Conservation (phyloP, 1,284 basidiomycete species). For the Ganoderma leucocontextum region DNA sequence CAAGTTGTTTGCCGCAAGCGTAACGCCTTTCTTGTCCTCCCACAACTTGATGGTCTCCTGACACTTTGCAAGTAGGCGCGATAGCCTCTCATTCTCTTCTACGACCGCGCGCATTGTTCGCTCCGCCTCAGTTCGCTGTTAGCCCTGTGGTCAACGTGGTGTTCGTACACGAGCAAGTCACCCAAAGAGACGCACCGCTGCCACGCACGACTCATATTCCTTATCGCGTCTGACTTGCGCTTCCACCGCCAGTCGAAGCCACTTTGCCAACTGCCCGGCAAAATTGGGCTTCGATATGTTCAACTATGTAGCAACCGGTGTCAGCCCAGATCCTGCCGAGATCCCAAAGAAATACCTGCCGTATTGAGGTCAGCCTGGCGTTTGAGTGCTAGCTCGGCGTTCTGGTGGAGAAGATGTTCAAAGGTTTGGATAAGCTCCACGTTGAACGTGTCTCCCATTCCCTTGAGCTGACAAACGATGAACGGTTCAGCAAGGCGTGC, state of each 20-base stretch:
- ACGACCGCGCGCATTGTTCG: no score
- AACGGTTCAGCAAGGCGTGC: neutral
- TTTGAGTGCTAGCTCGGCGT: neutral
- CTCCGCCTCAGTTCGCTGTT: neutral
- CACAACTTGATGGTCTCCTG: neutral
- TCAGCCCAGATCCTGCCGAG: neutral
- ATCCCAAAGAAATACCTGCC: neutral
- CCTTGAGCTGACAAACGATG: neutral
- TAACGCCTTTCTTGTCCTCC: neutral
- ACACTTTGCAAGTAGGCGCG: neutral
- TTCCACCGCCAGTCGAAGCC: slow-evolving; percentile 1
- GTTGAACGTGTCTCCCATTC: neutral
- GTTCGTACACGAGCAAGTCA: neutral
- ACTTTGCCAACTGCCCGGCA: slow-evolving; percentile 1
- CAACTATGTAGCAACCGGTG: neutral
- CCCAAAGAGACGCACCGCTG: neutral
- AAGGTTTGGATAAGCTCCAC: slow-evolving; percentile 1
- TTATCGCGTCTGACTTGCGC: slow-evolving; percentile 3
- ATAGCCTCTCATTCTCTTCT: neutral
- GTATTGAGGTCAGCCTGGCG: neutral
- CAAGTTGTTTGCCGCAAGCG: neutral
- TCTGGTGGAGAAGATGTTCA: neutral
- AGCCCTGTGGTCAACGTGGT: neutral
- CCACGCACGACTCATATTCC: neutral
- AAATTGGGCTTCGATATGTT: slow-evolving; percentile 11